Evolutionary conservation across 495 filamentous ascomycete genomes (phyloP), one percentile per base, ranked within the genome.

Genomic region (Chaetomidium leptoderma): DNA sequence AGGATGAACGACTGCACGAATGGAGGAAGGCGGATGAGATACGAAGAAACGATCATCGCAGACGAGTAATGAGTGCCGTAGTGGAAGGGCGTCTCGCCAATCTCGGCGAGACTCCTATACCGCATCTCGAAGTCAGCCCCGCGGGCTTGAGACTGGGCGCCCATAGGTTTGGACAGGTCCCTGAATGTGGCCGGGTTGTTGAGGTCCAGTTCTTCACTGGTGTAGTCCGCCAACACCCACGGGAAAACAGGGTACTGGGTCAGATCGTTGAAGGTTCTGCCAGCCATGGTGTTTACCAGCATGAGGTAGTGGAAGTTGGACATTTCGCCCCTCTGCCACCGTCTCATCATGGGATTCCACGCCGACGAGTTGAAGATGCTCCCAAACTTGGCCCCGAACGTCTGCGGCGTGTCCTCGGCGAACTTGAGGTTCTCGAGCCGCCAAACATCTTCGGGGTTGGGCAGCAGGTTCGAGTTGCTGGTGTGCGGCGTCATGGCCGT

Each of bases 301-400:
- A 98, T 97, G 27, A 98, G 81, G 70, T 98, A 98, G 70, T 96
- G 91, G 65, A 97, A 98, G 68, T 98, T 98, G 6, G 95, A 97
- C 9, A 97, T 89, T 64, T 97, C 95, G 6, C 93, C 95, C 66
- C 85, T 87, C 52, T 90, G 79, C 93, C 93, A 98, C 76, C 86
- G 88, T 35, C 85, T 86, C 59, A 95, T 97, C 43, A 89, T 86
- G 27, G 91, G 89, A 65, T 90, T 91, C 79, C 79, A 81, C 6
- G 76, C 74, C 10, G 79, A 80, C 16, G 84, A 82, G 54, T 90
- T 90, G 74, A 97, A 97, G 13, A 97, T 92, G 70, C 86, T 95
- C n/a, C 89, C 91, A 69, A 97, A 91, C 65, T 91, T 91, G 16
- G 89, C 89, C 5, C 95, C 90, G 53, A 97, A 81, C 5, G 89